These are phyloP conservation scores for Glebionis coronaria DNA, from an alignment of 129 eudicot species.

Conservation along the genomic window DNA sequence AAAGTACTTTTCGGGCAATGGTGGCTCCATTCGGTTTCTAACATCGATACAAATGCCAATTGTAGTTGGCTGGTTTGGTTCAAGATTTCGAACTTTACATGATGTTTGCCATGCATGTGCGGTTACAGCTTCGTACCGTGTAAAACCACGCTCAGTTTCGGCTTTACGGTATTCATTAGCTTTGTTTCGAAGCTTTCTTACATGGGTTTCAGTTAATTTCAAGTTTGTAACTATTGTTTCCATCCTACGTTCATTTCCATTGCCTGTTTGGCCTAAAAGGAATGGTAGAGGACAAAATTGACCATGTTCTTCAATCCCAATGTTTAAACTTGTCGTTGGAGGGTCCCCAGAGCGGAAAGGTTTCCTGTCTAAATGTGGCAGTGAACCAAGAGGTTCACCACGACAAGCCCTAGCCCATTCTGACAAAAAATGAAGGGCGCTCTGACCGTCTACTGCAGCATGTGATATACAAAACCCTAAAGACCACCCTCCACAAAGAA, in stretches of 20 bases:
- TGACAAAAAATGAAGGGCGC: slow-evolving; percentile 58
- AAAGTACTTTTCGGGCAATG: slow-evolving; percentile 49
- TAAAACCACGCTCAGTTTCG: slow-evolving; percentile 19
- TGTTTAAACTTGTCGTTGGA: slow-evolving; percentile 1
- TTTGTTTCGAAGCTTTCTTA: slow-evolving; percentile 35
- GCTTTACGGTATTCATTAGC: slow-evolving; percentile 29
- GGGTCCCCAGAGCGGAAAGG: slow-evolving; percentile 40
- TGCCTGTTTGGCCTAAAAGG: slow-evolving; percentile 31
- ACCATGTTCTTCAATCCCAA: slow-evolving; percentile 5
- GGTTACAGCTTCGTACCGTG: slow-evolving; percentile 50
- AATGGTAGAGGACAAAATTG: slow-evolving; percentile 39
- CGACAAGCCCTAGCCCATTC: slow-evolving; percentile 71
- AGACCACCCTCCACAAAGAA: slow-evolving; percentile 57
- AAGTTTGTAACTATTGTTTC: slow-evolving; percentile 37
- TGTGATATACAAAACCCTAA: slow-evolving; percentile 50
- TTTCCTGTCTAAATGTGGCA: slow-evolving; percentile 48
- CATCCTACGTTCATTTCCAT: slow-evolving; percentile 25
- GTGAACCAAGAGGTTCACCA: slow-evolving; percentile 26
- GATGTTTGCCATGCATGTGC: slow-evolving; percentile 65
- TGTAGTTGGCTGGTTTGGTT: slow-evolving; percentile 34
- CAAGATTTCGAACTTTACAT: slow-evolving; percentile 44
- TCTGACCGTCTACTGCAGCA: slow-evolving; percentile 60
- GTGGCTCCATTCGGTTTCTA: slow-evolving; percentile 48
- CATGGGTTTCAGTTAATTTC: slow-evolving; percentile 33
- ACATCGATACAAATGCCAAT: slow-evolving; percentile 34